A percentile compares a stretch with the other conserved stretches of the same genome.
These are phyloP conservation scores for Populus alba DNA, from an alignment of 345 rosid genomes.

Conservation along the genomic window DNA sequence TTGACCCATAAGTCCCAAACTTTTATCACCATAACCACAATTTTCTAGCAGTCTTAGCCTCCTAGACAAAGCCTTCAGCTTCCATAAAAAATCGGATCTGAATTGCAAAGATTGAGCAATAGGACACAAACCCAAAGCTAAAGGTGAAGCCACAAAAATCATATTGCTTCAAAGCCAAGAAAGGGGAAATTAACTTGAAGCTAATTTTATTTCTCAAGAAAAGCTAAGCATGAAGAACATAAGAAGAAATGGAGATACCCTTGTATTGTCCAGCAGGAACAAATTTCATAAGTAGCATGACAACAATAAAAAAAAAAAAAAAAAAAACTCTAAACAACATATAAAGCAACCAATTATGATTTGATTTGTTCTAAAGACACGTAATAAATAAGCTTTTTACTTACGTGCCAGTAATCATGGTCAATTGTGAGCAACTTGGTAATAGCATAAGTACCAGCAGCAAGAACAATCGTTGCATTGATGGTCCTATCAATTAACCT, in stretches of 20 bases:
- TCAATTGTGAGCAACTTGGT: constrained; percentile 89
- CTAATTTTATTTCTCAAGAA: not conserved
- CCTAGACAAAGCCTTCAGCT: not conserved
- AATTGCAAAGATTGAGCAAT: not conserved
- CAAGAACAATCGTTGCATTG: constrained; percentile 75
- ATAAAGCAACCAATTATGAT: not conserved
- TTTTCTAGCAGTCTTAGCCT: not conserved
- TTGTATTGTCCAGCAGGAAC: not conserved
- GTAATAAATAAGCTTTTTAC: constrained; percentile 4
- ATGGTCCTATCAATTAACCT: constrained; percentile 62
- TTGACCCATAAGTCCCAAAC: not conserved
- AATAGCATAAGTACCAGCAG: constrained; percentile 75
- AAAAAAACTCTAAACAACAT: not conserved
- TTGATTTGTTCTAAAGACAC: not conserved
- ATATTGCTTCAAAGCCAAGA: not conserved
- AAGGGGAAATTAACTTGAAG: not conserved
- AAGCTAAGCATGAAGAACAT: not conserved
- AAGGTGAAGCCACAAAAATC: not conserved
- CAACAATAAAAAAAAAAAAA: not conserved
- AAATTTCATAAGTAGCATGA: not conserved
- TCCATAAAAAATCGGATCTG: constrained; percentile 2
- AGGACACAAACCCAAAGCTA: not conserved
- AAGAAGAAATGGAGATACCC: not conserved
- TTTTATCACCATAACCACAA: not conserved
- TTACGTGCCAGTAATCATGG: constrained; percentile 89